These are phyloP conservation scores for Syzygium jambos DNA, from an alignment of 345 rosid species.

Conservation along the genomic window DNA sequence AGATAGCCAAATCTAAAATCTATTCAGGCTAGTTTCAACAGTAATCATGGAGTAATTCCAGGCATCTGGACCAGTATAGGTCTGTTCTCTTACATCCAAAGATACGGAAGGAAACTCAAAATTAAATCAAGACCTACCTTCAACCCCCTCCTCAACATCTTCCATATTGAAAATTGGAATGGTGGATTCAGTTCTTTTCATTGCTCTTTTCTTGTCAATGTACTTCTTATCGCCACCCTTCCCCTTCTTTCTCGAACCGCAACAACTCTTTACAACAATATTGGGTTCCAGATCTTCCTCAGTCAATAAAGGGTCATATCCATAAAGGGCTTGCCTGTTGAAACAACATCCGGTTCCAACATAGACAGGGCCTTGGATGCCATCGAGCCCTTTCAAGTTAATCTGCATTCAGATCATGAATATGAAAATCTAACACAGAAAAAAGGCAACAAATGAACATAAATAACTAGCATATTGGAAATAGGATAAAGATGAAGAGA, in stretches of 20 bases:
- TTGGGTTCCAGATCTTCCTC: conserved; percentile 96
- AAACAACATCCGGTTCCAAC: conserved; percentile 99
- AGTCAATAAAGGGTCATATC: conserved; percentile 94
- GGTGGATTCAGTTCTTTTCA: conserved; percentile 90
- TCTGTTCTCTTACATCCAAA: neutral
- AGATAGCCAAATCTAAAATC: neutral
- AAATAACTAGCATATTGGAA: neutral
- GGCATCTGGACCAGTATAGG: neutral
- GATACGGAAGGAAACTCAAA: neutral
- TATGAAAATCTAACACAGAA: neutral
- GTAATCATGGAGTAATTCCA: neutral
- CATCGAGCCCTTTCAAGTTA: conserved; percentile 97
- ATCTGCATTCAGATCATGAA: conserved; percentile 41
- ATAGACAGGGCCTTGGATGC: conserved; percentile 97
- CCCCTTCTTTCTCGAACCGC: conserved; percentile 91
- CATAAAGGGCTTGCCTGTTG: conserved; percentile 97
- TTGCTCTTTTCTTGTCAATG: conserved; percentile 65
- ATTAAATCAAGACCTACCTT: conserved; percentile 48
- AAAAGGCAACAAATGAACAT: neutral
- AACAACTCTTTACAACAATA: conserved; percentile 91
- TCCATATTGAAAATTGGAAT: conserved; percentile 97
- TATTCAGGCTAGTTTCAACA: neutral
- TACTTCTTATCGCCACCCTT: conserved; percentile 63
- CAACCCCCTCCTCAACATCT: conserved; percentile 95
- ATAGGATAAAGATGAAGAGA: neutral